Percentiles rank a stretch among this genome's conserved stretches.
Conservation (phyloP, 2,329 filamentous ascomycete species). For the Colletotrichum noveboracense region DNA sequence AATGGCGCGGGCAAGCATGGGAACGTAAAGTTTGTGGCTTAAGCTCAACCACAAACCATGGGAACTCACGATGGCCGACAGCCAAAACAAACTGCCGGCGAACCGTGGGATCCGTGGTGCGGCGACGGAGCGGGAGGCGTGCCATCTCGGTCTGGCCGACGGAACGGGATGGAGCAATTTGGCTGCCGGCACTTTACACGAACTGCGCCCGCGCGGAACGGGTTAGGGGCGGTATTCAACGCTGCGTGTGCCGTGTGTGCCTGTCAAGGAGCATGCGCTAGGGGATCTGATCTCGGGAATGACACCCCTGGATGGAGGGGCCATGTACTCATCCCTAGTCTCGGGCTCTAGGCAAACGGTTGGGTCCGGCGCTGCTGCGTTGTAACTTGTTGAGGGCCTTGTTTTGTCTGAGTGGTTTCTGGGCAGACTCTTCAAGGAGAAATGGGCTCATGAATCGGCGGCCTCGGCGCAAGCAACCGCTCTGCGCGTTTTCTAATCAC, state of each 20-base stretch:
- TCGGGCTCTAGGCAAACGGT: background rate
- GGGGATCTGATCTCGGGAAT: background rate
- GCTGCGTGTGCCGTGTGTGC: background rate
- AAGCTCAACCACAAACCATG: background rate
- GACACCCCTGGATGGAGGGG: background rate
- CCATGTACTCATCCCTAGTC: background rate
- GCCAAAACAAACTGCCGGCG: background rate
- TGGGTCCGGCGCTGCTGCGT: background rate
- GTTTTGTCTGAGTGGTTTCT: background rate
- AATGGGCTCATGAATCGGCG: background rate
- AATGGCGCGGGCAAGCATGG: background rate
- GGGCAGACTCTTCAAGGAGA: background rate
- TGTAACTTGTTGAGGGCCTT: background rate
- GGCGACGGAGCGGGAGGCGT: background rate
- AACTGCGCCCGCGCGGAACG: background rate
- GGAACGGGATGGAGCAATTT: conserved; percentile 9
- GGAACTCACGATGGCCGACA: background rate
- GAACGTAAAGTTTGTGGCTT: background rate
- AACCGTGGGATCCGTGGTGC: background rate
- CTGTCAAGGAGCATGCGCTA: background rate
- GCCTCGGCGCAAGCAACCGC: background rate
- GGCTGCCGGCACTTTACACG: background rate
- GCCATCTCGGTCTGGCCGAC: conserved; percentile 3
- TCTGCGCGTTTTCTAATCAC: background rate
- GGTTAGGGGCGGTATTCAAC: background rate